Base-by-base conservation (phyloP, 306 rosid genomes). In the Cucumis hystrix region DNA sequence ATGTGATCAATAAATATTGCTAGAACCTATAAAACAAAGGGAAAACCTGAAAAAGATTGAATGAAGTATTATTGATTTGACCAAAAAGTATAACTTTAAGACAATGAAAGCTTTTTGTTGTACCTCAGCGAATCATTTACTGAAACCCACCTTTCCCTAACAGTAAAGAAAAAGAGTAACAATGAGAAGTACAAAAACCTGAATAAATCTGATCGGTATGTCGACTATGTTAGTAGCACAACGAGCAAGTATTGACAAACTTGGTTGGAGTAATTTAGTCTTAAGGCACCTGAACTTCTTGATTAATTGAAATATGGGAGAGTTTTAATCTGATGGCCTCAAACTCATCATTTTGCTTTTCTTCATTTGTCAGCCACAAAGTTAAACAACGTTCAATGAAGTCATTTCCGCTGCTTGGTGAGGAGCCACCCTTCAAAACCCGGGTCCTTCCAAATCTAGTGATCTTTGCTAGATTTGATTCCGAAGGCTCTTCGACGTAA, bases 401-500 rank as follows among this genome's bases (percentile, higher is more conserved):
- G 62, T 92, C 96, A 76, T 84, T 82, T 73, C 84, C 78, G 59
- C 89, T 82, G 80, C 81, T 83, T 81, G 83, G 76, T 52, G 87
- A 77, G 57, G 88, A 83, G 82, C 82, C 83, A 63, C 88, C 88
- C 77, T 89, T 92, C 45, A 78, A 60, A 88, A 61, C 20, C 16
- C 79, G 83, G 82, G 80, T 83, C 82, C 88, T 87, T 80, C 85
- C 89, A 77, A 92, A 92, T 85, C 88, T 87, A 12, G 86, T 87
- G 40, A 95, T 84, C n/a, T 77, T 85, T 14, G 78, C 86, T 37
- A 95, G 81, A 80, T 89, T 95, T 5, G 91, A 77, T 81, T 95
- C 93, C 12, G 98, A 87, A 63, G 98, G 98, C 77, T 92, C 95
- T 25, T 89, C 85, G 0, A 87, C 95, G 77, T 87, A 95, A 28